Evolutionary conservation across 257 asterid species (phyloP).

Genomic region (Leonotis leonurus): DNA sequence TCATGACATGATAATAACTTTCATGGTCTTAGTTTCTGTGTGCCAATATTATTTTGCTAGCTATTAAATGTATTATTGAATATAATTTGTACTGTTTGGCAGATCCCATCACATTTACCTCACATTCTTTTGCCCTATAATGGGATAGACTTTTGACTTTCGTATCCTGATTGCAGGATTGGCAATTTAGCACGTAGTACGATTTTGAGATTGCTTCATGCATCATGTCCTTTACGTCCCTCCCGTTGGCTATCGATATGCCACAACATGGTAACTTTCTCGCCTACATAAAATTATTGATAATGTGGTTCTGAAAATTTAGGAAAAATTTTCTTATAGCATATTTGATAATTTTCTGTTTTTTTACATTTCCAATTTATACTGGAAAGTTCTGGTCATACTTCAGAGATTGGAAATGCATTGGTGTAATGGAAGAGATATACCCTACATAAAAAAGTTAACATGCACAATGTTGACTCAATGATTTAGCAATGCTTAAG

Average conservation of each 20-base stretch:
- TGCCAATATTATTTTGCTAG: background rate
- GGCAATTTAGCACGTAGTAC: constrained; percentile 81
- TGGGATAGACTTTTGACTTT: background rate
- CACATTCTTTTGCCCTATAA: background rate
- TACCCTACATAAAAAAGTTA: background rate
- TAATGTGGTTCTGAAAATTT: constrained; percentile 3
- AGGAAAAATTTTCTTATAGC: background rate
- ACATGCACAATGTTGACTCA: background rate
- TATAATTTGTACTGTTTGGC: background rate
- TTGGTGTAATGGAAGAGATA: background rate
- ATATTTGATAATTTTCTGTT: background rate
- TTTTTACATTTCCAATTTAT: background rate
- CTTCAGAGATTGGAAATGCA: background rate
- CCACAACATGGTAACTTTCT: constrained; percentile 64
- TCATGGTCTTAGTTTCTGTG: background rate
- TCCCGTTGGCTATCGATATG: constrained; percentile 93
- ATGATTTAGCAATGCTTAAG: background rate
- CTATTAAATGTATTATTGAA: background rate
- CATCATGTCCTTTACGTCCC: constrained; percentile 84
- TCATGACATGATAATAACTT: background rate
- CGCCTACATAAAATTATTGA: constrained; percentile 9
- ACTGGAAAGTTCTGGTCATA: background rate
- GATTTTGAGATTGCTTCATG: constrained; percentile 77
- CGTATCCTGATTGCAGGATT: constrained; percentile 48
- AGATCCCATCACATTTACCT: background rate